Conservation (phyloP, 768 basidiomycete species). For the Dacryopinax spathularia region DNA sequence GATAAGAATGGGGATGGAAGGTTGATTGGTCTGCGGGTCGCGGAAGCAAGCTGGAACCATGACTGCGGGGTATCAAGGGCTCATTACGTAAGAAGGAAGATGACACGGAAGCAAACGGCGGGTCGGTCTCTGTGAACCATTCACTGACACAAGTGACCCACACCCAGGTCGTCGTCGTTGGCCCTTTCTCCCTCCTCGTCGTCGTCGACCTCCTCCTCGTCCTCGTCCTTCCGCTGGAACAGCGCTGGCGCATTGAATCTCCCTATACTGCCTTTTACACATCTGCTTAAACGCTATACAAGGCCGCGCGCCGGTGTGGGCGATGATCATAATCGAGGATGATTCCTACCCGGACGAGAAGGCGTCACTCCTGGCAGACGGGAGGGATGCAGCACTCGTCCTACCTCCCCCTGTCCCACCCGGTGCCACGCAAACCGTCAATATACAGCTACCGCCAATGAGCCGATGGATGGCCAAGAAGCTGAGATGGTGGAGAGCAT, state of each 20-base stretch:
- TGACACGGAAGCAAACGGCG: no score
- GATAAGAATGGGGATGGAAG: no score
- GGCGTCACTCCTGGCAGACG: background rate
- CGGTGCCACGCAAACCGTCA: background rate
- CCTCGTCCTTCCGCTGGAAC: background rate
- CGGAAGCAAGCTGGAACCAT: no score
- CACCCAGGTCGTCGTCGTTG: background rate
- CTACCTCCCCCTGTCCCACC: background rate
- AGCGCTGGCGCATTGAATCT: constrained; percentile 4
- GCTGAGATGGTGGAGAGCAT: background rate
- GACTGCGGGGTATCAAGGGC: no score
- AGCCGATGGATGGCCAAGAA: background rate
- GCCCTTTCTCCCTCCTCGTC: background rate
- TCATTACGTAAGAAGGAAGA: no score
- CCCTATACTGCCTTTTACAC: no score
- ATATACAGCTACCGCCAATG: background rate
- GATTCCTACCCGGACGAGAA: background rate
- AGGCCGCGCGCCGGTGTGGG: background rate
- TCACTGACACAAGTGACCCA: no score
- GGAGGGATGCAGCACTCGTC: background rate
- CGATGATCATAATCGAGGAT: constrained; percentile 1
- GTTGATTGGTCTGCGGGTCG: no score
- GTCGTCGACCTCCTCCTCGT: background rate
- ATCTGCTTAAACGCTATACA: background rate
- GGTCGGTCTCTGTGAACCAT: no score